These are phyloP conservation scores for Eremomyces bilateralis DNA, from an alignment of 495 filamentous ascomycete genomes.

Conservation along the genomic window DNA sequence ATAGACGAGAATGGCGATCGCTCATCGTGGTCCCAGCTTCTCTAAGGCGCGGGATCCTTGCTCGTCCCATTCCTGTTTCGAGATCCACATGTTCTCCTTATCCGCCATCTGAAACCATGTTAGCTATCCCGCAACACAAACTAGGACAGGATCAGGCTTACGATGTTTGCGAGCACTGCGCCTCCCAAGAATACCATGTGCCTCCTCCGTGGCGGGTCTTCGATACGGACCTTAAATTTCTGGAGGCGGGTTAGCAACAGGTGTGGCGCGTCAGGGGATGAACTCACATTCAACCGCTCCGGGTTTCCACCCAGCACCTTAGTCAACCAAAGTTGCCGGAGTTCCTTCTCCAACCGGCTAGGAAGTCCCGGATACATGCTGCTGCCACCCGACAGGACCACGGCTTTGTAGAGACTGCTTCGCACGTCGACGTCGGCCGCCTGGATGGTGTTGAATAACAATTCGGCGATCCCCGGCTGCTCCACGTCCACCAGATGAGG, in stretches of 20 bases:
- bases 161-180: constrained; percentile 88
- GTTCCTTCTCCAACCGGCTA: constrained; percentile 85
- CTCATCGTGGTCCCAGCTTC: constrained; percentile 68
- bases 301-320: constrained; percentile 74
- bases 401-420: constrained; percentile 81
- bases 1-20: no score
- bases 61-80: constrained; percentile 90
- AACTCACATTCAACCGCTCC: constrained; percentile 57
- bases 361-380: constrained; percentile 98
- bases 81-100: constrained; percentile 97
- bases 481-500: constrained; percentile 96
- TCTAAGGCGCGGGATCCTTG: constrained; percentile 58
- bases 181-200: constrained; percentile 99
- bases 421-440: constrained; percentile 86
- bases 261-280: constrained; percentile 2
- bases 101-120: constrained; percentile 61
- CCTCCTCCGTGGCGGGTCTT: constrained; percentile 83
- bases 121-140: constrained; percentile 7
- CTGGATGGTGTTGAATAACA: constrained; percentile 97
- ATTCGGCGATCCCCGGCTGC: constrained; percentile 87
- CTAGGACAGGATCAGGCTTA: constrained; percentile 18
- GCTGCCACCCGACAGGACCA: constrained; percentile 87
- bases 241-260: constrained; percentile 14
- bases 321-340: constrained; percentile 97
- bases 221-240: constrained; percentile 99